Conservation (phyloP, 2,329 filamentous ascomycete genomes). For the Xylariaceae sp. region DNA sequence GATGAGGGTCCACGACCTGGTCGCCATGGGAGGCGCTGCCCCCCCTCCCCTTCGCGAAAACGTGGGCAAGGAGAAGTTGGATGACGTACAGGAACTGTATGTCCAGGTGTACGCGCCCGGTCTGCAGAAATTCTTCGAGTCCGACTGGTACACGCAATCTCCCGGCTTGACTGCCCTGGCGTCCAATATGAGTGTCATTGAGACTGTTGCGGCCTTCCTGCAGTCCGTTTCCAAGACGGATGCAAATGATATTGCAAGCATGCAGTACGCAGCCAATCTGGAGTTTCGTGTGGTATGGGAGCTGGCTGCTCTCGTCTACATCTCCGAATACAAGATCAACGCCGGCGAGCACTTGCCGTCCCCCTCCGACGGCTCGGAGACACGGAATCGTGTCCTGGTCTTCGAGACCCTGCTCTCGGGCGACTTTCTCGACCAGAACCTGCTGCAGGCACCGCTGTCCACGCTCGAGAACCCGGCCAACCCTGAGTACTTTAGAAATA, state of each 20-base stretch:
- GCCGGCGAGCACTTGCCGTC: constrained; percentile 32
- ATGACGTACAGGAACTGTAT: constrained; percentile 65
- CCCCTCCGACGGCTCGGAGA: constrained; percentile 54
- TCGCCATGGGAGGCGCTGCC: constrained; percentile 52
- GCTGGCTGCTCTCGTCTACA: constrained; percentile 43
- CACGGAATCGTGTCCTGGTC: constrained; percentile 63
- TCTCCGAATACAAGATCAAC: constrained; percentile 27
- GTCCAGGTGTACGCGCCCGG: constrained; percentile 68
- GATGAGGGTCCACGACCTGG: constrained; percentile 68
- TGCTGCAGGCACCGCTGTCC: constrained; percentile 41
- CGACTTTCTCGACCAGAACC: constrained; percentile 53
- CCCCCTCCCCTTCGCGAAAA: constrained; percentile 48
- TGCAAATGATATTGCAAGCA: constrained; percentile 42
- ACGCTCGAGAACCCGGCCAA: constrained; percentile 45
- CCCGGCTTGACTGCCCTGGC: constrained; percentile 38
- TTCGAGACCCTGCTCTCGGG: constrained; percentile 73
- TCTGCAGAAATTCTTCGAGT: constrained; percentile 72
- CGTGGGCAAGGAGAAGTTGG: constrained; percentile 43
- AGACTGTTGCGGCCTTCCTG: constrained; percentile 61
- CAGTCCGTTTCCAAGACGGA: constrained; percentile 41
- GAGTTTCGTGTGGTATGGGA: constrained; percentile 56
- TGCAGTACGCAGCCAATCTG: constrained; percentile 45
- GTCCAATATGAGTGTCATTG: constrained; percentile 50
- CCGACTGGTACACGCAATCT: constrained; percentile 64
- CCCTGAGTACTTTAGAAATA: constrained; percentile 45